A percentile compares a stretch with the other conserved stretches of the same genome.
Evolutionary conservation across 768 basidiomycete species (phyloP).

Genomic region (Dendrothele bispora): DNA sequence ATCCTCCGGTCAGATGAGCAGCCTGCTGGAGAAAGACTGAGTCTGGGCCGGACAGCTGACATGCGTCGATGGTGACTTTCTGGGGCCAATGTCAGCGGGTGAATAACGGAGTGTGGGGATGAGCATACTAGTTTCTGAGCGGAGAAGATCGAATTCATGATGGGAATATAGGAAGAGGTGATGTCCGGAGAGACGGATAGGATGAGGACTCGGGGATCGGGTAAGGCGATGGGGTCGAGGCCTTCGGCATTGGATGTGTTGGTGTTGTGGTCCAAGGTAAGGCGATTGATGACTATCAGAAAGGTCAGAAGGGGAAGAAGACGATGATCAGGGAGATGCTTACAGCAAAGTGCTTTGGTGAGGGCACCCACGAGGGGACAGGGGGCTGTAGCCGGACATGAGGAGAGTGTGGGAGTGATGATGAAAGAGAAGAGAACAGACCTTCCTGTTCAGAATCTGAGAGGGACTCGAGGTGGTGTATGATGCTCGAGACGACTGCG

Average conservation of each 20-base stretch:
- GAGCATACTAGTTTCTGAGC: slow-evolving; percentile 91
- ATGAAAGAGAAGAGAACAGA: slow-evolving; percentile 22
- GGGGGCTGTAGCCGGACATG: slow-evolving; percentile 37
- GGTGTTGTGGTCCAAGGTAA: slow-evolving; percentile 29
- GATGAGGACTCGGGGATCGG: slow-evolving; percentile 51
- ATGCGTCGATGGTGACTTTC: slow-evolving; percentile 97
- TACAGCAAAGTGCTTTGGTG: slow-evolving; percentile 92
- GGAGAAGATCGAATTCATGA: slow-evolving; percentile 99
- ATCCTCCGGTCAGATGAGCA: slow-evolving; percentile 90
- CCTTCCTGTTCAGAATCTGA: slow-evolving; percentile 52
- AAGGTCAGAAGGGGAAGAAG: neutral
- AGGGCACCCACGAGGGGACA: slow-evolving; percentile 84
- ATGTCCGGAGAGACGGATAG: slow-evolving; percentile 92
- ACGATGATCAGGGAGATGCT: slow-evolving; percentile 19
- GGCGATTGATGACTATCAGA: slow-evolving; percentile 39
- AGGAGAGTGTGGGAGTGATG: slow-evolving; percentile 12
- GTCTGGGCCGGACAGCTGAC: slow-evolving; percentile 86
- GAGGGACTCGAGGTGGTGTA: slow-evolving; percentile 58
- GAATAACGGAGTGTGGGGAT: neutral
- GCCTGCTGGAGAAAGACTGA: slow-evolving; percentile 98
- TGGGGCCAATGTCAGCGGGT: slow-evolving; percentile 29
- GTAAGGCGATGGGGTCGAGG: slow-evolving; percentile 28
- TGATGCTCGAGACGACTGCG: slow-evolving; percentile 60
- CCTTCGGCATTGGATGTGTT: slow-evolving; percentile 28
- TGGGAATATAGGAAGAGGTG: slow-evolving; percentile 89